A percentile compares a stretch with the other conserved stretches of the same genome.
These are phyloP conservation scores for Penicillium sp. DNA, from an alignment of 2,329 filamentous ascomycete genomes.

Conservation along the genomic window DNA sequence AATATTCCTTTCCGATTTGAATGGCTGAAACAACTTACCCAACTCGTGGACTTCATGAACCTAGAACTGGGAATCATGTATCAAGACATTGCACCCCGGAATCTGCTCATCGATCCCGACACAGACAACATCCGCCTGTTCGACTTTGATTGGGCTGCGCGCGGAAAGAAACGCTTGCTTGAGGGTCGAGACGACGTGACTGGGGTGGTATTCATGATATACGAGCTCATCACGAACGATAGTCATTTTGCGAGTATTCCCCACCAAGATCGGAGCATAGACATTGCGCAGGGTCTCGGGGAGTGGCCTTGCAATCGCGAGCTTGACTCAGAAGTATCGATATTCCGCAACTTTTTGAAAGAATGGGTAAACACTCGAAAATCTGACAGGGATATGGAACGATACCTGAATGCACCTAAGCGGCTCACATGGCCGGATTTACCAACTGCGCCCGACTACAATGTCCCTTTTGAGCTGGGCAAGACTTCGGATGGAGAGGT, in stretches of 20 bases:
- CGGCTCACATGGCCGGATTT: constrained; percentile 26
- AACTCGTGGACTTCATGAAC: constrained; percentile 34
- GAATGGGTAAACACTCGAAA: constrained; percentile 27
- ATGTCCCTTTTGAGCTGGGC: constrained; percentile 25
- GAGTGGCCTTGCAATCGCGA: constrained; percentile 25
- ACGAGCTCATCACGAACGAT: constrained; percentile 39
- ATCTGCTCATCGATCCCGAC: constrained; percentile 37
- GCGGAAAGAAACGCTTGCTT: constrained; percentile 19
- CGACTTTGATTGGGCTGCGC: constrained; percentile 33
- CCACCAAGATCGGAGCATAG: constrained; percentile 33
- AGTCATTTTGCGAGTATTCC: constrained; percentile 31
- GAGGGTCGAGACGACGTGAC: constrained; percentile 34
- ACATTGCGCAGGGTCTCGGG: constrained; percentile 25
- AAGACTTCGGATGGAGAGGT: constrained; percentile 20
- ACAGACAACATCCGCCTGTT: constrained; percentile 34
- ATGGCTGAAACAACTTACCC: constrained; percentile 34
- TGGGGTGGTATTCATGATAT: constrained; percentile 35
- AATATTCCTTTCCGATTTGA: constrained; percentile 32
- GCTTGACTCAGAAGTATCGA: constrained; percentile 27
- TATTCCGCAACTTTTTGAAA: constrained; percentile 28
- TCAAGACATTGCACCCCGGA: constrained; percentile 42
- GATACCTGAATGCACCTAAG: constrained; percentile 29
- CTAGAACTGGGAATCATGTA: constrained; percentile 39
- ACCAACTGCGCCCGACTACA: constrained; percentile 24
- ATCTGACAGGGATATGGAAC: constrained; percentile 19